Base-by-base conservation (phyloP, 2,329 filamentous ascomycete genomes). In the Fusarium abutilonis region DNA sequence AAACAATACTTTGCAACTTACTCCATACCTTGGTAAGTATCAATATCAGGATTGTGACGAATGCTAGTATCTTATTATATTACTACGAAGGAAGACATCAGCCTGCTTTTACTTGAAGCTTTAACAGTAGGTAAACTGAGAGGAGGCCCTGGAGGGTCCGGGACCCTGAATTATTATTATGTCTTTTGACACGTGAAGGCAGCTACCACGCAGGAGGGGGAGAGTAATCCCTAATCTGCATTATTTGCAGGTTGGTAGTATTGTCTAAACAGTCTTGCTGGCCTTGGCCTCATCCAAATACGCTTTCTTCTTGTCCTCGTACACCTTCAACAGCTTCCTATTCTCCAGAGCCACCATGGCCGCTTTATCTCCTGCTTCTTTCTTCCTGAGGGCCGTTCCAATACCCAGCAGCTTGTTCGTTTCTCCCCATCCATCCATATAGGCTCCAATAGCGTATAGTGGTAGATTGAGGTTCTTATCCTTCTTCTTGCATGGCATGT, bases 391-490 rank as follows among this genome's bases (percentile, higher is more conserved):
- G 1, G 84, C 90, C 29, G 82, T 83, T 1, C 89, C 90, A 40
- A 79, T 80, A 0, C 87, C 90, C 6, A 93, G 75, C 53, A 84
- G 76, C 71, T 86, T 83, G 44, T 84, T 78, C 29, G 80, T 82
- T 73, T 89, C 86, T 5, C 89, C 90, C 81, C 87, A 90, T 0
- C 89, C 90, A 17, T 86, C 83, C 26, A 92, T 77, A 66, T 86
- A 90, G 0, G 86, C 82, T 1, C 83, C 88, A 1, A 92, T 81
- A 3, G 82, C 84, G 70, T 85, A 91, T 23, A 87, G 75, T 15
- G 84, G 81, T 26, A 88, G 74, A 2, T 82, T 83, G 13, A 74
- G 78, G 40, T 80, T 76, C 67, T 79, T 83, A 65, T 88, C 82
- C 69, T 83, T 85, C 36, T 80, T 79, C 60, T 82, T 80, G 29